Evolutionary conservation across 176 grass and related monocot species (phyloP).

Genomic region (Zizania latifolia): DNA sequence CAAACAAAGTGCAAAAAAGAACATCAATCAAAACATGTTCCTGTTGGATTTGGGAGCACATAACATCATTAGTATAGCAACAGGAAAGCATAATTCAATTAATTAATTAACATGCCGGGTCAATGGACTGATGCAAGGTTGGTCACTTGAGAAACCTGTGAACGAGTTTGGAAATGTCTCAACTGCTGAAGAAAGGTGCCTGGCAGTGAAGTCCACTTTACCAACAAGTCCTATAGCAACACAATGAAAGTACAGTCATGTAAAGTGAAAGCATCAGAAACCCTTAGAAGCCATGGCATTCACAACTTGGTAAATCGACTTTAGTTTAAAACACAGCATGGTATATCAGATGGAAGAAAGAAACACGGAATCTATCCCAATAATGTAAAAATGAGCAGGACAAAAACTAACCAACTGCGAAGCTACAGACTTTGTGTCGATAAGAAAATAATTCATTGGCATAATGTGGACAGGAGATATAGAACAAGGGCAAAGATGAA

Average conservation of each 20-base stretch:
- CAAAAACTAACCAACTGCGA: constrained; percentile 9
- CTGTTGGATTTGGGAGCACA: background rate
- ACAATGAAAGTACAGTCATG: constrained; percentile 11
- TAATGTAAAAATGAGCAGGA: background rate
- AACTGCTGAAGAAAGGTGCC: constrained; percentile 83
- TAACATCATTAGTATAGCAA: background rate
- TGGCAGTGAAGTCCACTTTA: constrained; percentile 97
- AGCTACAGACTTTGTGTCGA: background rate
- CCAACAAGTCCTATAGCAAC: constrained; percentile 65
- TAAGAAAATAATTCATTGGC: background rate
- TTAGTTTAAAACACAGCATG: background rate
- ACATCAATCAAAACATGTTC: background rate
- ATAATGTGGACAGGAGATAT: background rate
- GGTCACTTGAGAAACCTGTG: constrained; percentile 54
- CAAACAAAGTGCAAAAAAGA: constrained; percentile 9
- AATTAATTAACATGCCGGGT: constrained; percentile 36
- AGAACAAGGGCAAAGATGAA: background rate
- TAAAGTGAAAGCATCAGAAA: background rate
- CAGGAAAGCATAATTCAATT: background rate
- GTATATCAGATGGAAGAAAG: background rate
- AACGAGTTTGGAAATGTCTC: constrained; percentile 66
- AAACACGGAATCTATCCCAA: background rate
- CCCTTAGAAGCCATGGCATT: background rate
- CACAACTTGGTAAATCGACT: background rate
- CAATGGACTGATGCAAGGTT: constrained; percentile 62